Base-by-base conservation (phyloP, 495 filamentous ascomycete genomes). In the Aspergillus nidulans region DNA sequence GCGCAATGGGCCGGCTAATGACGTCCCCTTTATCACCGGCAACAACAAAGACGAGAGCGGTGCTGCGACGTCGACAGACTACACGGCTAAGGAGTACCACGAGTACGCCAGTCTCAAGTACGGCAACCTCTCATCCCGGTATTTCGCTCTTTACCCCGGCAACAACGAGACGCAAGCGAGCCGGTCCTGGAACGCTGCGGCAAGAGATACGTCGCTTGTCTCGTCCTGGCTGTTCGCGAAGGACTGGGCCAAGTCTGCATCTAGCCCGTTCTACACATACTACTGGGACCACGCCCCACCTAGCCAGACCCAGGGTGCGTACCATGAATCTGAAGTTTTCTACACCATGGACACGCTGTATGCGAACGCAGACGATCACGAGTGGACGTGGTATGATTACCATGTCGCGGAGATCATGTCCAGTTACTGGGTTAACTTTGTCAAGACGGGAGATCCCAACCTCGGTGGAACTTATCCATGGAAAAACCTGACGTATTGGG, bases 1-100 rank as follows among this genome's bases (percentile, higher is more conserved):
- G 28, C 9, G 44, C 32, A 63, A 63, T 16, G 66, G 66, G 6
- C 62, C 62, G 1, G 66, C 64, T 58, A 55, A 69, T 52, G 28
- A 80, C 68, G 36, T 79, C 75, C 67, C 66, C 40, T 52, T 69
- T 16, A 63, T 69, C 38, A 67, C 66, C 1, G 64, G 64, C 25
- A 69, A 69, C 58, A 64, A 58, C 30, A 69, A 65, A 30, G 66
- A 69, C 16, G 66, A 69, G 30, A 62, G 55, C 21, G 66, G 67
- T 18, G 67, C 67, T 16, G 55, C 63, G 2, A 45, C 54, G 8
- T 28, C 21, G 2, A 64, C 59, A 38, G 44, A 61, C 49, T 67
- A 67, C 53, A 65, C 64, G 9, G 45, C 62, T 1, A 46, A 39
- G 8, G 59, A 67, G 40, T 69, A 69, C 52, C 25, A 56, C 36